Conservation (phyloP, 371 early-diverging fungal species). For the Mortierella sp. region DNA sequence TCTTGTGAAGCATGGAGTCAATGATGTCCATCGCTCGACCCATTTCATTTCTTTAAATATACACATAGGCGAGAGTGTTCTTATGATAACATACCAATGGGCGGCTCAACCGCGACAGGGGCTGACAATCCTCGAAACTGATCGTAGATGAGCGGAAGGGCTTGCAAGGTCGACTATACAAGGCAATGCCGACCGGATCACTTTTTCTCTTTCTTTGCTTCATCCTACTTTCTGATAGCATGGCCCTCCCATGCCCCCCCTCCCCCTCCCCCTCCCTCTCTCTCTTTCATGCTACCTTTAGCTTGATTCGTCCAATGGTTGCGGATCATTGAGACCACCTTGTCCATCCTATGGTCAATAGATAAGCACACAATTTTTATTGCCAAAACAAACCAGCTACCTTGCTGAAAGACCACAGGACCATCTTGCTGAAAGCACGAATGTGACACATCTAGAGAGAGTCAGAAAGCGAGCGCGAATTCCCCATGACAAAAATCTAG, state of each 20-base stretch:
- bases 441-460: not conserved
- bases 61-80: too few species aligned
- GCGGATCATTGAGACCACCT: not conserved
- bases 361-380: not conserved
- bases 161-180: not conserved
- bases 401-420: too few species aligned
- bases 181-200: not conserved
- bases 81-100: too few species aligned
- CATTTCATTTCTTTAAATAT: too few species aligned
- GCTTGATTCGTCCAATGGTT: not conserved
- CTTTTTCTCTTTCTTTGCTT: not conserved
- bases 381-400: too few species aligned
- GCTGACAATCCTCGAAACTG: not conserved
- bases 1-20: too few species aligned
- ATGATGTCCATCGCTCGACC: too few species aligned
- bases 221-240: not conserved
- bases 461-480: too few species aligned
- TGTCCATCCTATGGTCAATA: not conserved
- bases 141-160: conserved; percentile 7
- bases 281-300: not conserved
- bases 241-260: not conserved
- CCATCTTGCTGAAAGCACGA: not conserved
- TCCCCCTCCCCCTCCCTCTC: not conserved
- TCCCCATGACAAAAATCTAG: too few species aligned
- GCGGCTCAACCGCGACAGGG: too few species aligned